Percentiles rank a stretch among this genome's conserved stretches.
Evolutionary conservation across 2,329 filamentous ascomycete species (phyloP).

Genomic region (Metarhizium guizhouense): DNA sequence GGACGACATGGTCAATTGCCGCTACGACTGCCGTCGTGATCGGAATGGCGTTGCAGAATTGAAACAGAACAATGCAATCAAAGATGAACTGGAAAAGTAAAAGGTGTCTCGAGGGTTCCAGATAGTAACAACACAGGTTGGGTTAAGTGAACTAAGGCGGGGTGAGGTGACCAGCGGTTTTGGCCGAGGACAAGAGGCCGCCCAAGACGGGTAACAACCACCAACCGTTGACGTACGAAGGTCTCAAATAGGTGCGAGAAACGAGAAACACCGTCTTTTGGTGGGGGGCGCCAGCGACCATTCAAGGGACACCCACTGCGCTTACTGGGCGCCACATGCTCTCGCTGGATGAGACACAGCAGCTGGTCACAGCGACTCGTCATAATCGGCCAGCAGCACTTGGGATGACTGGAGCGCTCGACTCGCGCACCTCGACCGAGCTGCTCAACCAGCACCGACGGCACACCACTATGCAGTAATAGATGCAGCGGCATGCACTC

Average conservation of each 20-base stretch:
- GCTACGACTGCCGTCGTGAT: background rate
- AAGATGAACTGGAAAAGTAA: background rate
- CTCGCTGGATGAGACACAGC: background rate
- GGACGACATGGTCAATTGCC: background rate
- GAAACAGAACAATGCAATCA: background rate
- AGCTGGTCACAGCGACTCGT: background rate
- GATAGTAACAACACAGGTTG: background rate
- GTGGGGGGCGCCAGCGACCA: background rate
- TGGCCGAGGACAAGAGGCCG: background rate
- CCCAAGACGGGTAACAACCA: background rate
- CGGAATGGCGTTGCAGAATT: background rate
- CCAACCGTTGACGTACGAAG: no score
- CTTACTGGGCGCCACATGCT: background rate
- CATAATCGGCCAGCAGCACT: background rate
- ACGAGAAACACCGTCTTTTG: background rate
- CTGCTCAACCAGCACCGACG: no score
- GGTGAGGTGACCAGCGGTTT: background rate
- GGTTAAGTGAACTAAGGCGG: background rate
- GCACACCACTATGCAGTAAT: background rate
- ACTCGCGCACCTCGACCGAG: no score
- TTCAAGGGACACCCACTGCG: background rate
- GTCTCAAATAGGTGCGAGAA: no score
- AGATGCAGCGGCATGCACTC: no score
- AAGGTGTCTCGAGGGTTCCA: background rate
- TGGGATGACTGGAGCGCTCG: background rate